Percentiles rank a stretch among this genome's conserved stretches.
Evolutionary conservation across 2,329 filamentous ascomycete genomes (phyloP).

Genomic region (Fusarium sp.): DNA sequence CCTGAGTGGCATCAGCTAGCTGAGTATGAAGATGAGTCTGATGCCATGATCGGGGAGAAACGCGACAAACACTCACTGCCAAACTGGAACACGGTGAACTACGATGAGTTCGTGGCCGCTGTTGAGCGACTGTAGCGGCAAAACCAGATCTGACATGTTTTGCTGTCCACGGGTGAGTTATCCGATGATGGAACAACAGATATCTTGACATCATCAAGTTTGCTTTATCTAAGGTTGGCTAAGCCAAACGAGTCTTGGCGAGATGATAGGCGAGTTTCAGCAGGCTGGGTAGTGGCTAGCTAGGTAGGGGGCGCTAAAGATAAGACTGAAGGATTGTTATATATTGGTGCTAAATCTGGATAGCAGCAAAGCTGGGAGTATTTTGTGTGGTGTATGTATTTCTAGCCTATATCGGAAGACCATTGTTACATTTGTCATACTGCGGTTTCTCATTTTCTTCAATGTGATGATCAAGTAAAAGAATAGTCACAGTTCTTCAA

Average conservation of each 20-base stretch:
- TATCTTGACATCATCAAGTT: background rate
- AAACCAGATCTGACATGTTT: too few relatives aligned
- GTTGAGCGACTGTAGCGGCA: background rate
- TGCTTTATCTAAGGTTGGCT: background rate
- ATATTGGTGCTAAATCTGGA: too few relatives aligned
- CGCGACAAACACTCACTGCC: background rate
- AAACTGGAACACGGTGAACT: background rate
- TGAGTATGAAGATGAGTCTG: fast-evolving
- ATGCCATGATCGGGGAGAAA: fast-evolving
- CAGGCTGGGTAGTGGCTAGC: background rate
- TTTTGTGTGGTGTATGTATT: background rate
- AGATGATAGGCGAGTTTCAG: background rate
- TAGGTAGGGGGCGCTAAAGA: background rate
- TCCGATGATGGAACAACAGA: background rate
- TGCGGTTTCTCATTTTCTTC: background rate
- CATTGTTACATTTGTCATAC: background rate
- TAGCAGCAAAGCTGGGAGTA: fast-evolving
- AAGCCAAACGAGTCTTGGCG: background rate
- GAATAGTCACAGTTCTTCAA: background rate
- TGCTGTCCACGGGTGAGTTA: background rate
- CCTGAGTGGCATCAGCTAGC: fast-evolving
- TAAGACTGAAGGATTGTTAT: too few relatives aligned
- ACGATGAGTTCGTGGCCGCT: background rate
- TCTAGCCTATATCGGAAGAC: background rate
- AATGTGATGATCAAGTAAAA: background rate